Base-by-base conservation (phyloP, 371 early-diverging fungal species). In the Gilbertella persicaria region DNA sequence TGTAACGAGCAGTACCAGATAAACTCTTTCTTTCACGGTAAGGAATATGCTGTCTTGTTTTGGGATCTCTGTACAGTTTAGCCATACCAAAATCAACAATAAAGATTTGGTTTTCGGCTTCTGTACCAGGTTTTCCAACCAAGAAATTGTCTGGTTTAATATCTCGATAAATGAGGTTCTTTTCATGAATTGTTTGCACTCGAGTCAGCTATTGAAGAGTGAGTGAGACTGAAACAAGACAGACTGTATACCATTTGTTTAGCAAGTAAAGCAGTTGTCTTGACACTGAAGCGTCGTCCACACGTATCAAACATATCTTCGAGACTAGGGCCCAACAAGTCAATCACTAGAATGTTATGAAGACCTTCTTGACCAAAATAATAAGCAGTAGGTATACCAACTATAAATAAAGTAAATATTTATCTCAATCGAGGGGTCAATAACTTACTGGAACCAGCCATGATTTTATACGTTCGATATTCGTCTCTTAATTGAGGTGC, bases 131-230 rank as follows among this genome's bases (percentile, higher is more conserved):
- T 14, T 89, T 76, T 24, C 96, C 97, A 56, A 96, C 86, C 44
- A 98, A 78, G 69, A 99, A 99, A 80, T 99, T 99, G 71, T 98
- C 99, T 21, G 99, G 99, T 69, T 99, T 99, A 59, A 99, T 97
- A 69, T 99, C 99, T 56, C 99, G 85, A 72, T 99, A 99, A 41
- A 99, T 91, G 42, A 95, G 77, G 66, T 94, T 91, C 65, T 89
- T 87, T 56, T 95, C 93, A 66, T 99, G 99, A 39, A 99, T 84
- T 4, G 85, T 79, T 80, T 98, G 96, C 16, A 98, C 86, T 47
- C 93, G 83, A 20, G 82, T 81, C 29, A 99, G 74, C 90, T 91
- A 61, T 19, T 45, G 9, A 38, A 17, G 21, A 45, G 14, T 14
- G 29, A 38, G n/a, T n/a, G n/a, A n/a, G n/a, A n/a, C n/a, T n/a